Percentiles rank a stretch among this genome's conserved stretches.
These are phyloP conservation scores for Trichoderma sp. DNA, from an alignment of 2,329 filamentous ascomycete species.

Conservation along the genomic window DNA sequence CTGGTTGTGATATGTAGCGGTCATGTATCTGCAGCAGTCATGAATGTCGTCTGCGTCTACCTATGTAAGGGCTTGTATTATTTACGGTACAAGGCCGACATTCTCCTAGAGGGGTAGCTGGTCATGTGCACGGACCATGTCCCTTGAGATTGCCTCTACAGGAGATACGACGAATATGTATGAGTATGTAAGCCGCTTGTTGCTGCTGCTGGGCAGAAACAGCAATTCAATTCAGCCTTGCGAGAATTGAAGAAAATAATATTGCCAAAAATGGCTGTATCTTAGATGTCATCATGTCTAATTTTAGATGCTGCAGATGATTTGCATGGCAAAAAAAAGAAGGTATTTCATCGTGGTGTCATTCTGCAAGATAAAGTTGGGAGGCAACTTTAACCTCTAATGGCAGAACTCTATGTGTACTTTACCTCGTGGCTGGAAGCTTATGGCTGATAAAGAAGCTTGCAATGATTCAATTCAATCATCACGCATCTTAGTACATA, in stretches of 20 bases:
- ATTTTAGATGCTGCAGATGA: not conserved
- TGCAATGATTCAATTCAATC: not conserved
- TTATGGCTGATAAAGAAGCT: not conserved
- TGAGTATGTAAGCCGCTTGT: not conserved
- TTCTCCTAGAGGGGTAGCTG: slow-evolving; percentile 18
- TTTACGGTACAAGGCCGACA: not conserved
- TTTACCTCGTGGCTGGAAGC: not conserved
- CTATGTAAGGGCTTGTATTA: not conserved
- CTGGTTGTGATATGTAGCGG: not conserved
- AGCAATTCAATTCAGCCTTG: not conserved
- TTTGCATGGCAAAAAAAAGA: not conserved
- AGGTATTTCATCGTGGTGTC: not conserved
- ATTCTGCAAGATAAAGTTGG: not conserved
- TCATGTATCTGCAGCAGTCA: not conserved
- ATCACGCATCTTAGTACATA: not conserved
- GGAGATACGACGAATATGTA: not conserved
- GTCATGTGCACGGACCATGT: slow-evolving; percentile 24
- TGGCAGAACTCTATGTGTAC: not conserved
- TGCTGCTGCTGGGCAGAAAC: not conserved
- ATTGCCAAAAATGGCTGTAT: not conserved
- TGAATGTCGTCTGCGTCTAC: not conserved
- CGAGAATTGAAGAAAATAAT: not conserved
- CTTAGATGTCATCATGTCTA: not conserved
- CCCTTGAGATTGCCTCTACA: not conserved
- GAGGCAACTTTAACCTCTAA: not conserved